Evolutionary conservation across 2,329 filamentous ascomycete species (phyloP), one percentile per base, ranked within the genome.

Genomic region (Onygenales sp.): DNA sequence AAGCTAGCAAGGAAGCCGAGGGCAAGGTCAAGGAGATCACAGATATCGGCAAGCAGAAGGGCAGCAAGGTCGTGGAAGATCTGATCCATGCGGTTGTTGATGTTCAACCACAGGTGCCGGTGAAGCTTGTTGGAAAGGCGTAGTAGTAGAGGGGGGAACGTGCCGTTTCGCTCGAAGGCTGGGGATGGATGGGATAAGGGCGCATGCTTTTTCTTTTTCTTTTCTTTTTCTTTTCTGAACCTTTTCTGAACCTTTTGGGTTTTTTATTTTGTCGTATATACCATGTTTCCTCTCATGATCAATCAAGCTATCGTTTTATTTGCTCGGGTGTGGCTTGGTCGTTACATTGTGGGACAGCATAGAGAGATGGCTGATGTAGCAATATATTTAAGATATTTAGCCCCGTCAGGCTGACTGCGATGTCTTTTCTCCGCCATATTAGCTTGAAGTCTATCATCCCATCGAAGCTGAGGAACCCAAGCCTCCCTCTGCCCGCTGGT

Each of bases 21-120:
- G 78, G 72, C 63, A 85, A 94, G 74, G 84, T 97, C 63, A 80
- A 84, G 71, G 84, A 87, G 70, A 97, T 97, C 69, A 81, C 87
- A 69, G 79, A 78, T 53, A 83, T 89, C 36, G 92, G 91, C 57
- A 81, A 86, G 71, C 87, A 90, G 78, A 83, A 82, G 59, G 87
- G 90, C 66, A 79, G 80, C 60, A 80, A 86, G 68, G 91, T 98
- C 14, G 79, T 96, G 51, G 82, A 88, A 61, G 86, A 94, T 66
- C 76, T 98, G 60, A 80, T 97, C 61, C 80, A 82, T 59, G 89
- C 88, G n/a, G 89, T 96, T 39, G 85, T 89, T 61, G 84, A 92
- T 59, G 86, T 92, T 58, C 84, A 89, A 71, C 87, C 91, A 11
- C 79, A 87, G 58, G 78, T 81, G 38, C 81, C 81, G 35, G 74